A percentile compares a stretch with the other conserved stretches of the same genome.
phyloP scores from a whole-genome alignment of 805 yeast species.

The Ogataea sp. region DNA sequence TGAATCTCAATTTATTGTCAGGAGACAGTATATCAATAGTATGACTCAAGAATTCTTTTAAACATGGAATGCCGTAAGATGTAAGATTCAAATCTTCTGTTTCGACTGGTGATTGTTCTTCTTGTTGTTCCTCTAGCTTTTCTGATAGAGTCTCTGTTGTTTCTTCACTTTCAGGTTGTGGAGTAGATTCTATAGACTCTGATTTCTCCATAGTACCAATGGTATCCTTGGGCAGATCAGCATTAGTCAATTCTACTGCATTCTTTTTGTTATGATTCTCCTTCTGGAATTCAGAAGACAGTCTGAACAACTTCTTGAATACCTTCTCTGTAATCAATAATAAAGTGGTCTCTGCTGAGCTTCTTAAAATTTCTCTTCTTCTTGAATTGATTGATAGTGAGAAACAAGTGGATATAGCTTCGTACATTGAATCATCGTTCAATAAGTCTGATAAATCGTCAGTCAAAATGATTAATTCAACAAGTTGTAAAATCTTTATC shows the following conservation, averaged over 20 bases:
- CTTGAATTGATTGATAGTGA: conserved; percentile 88
- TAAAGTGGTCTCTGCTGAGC: conserved; percentile 82
- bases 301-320: conserved; percentile 46
- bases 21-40: conserved; percentile 78
- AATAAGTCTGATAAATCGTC: conserved; percentile 53
- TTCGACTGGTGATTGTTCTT: conserved; percentile 3
- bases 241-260: conserved; percentile 15
- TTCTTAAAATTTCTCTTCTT: conserved; percentile 81
- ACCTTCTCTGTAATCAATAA: conserved; percentile 59
- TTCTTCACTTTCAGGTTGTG: conserved; percentile 2
- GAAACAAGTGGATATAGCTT: conserved; percentile 84
- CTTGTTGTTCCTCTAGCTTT: too few relatives aligned
- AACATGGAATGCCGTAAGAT: conserved; percentile 59
- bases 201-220: conserved; percentile 38
- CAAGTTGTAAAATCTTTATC: conserved; percentile 67
- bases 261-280: conserved; percentile 22
- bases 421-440: conserved; percentile 77
- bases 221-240: conserved; percentile 45
- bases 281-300: conserved; percentile 30
- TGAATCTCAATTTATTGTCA: conserved; percentile 72
- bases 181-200: neutral
- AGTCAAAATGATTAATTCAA: conserved; percentile 63
- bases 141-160: neutral
- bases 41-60: conserved; percentile 68
- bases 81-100: conserved; percentile 9